Base-by-base conservation (phyloP, 176 grass and related monocot genomes). In the Guadua angustifolia region DNA sequence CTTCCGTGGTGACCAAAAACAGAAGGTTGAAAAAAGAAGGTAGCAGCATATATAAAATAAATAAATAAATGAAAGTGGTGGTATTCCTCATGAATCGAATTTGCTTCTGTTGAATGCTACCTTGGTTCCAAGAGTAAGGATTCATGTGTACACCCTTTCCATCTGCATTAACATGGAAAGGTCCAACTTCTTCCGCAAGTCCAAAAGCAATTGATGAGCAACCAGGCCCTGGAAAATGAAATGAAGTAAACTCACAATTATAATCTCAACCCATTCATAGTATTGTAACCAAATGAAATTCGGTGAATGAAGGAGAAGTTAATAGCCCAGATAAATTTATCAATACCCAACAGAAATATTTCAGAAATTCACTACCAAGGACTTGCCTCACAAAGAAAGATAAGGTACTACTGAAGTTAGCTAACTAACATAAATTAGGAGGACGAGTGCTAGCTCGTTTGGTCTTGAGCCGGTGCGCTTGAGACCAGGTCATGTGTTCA, bases 171-270 rank as follows among this genome's bases (percentile, higher is more conserved):
- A 95, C 74, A 92, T 99, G 96, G 81, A 99, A 99, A 84, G 96
- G 96, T 16, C 96, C 96, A 24, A 99, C 49, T 86, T 99, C 96
- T 89, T 99, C 96, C 40, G 88, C 96, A 50, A 95, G 25, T 17
- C 96, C 96, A 90, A n/a, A 99, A 25, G 93, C 93, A 84, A 99
- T 90, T 74, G 96, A 99, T 52, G 96, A 99, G 85, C 93, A 99
- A 57, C 96, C 93, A 73, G 96, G 96, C 59, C 96, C 93, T 95
- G 67, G 5, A 83, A 89, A 53, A 82, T 75, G 43, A 71, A 69
- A 82, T 17, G 32, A 5, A 8, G 7, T 44, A 50, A 65, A 69
- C 24, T 47, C 38, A 85, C 53, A 36, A 74, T 51, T 68, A 35
- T 15, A 55, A 5, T 78, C 11, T 32, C 40, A 53, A 43, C 32